Evolutionary conservation across 805 yeast species (phyloP).

Genomic region (Saturnispora besseyi): DNA sequence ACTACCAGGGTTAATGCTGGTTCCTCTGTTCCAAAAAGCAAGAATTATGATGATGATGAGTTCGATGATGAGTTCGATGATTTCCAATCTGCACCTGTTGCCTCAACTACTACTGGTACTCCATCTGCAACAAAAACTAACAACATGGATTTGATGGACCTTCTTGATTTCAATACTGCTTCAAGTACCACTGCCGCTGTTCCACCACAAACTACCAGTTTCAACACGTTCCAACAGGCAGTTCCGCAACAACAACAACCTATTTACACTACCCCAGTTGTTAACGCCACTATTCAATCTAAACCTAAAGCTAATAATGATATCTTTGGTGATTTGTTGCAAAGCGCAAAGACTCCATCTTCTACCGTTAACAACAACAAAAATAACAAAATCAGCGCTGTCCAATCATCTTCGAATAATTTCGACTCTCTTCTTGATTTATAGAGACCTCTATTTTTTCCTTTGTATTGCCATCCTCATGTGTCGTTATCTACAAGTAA

Average conservation of each 20-base stretch:
- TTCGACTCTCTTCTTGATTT: slow-evolving; percentile 11
- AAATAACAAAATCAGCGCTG: not conserved
- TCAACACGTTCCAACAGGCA: not conserved
- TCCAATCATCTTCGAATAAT: not conserved
- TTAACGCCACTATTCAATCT: slow-evolving; percentile 31
- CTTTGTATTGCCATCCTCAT: not conserved
- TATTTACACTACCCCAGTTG: not conserved
- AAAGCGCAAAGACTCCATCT: slow-evolving; percentile 42
- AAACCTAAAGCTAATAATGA: slow-evolving; percentile 34
- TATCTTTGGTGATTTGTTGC: slow-evolving; percentile 64
- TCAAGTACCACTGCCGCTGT: slow-evolving; percentile 2
- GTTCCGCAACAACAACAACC: slow-evolving; percentile 17
- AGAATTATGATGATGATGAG: slow-evolving; percentile 28
- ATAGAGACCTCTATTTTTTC: not conserved
- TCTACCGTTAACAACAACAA: slow-evolving; percentile 4
- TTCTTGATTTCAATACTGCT: not conserved
- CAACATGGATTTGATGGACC: slow-evolving; percentile 23
- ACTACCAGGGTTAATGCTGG: slow-evolving; percentile 37
- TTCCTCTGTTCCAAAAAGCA: slow-evolving; percentile 14
- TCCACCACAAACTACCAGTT: slow-evolving; percentile 3
- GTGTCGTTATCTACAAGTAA: not conserved
- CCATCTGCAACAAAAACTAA: slow-evolving; percentile 9
- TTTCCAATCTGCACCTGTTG: slow-evolving; percentile 50
- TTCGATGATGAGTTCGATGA: slow-evolving; percentile 69
- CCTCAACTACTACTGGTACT: slow-evolving; percentile 13